Base-by-base conservation (phyloP, 495 filamentous ascomycete genomes). In the Aspergillus olivimuriae region DNA sequence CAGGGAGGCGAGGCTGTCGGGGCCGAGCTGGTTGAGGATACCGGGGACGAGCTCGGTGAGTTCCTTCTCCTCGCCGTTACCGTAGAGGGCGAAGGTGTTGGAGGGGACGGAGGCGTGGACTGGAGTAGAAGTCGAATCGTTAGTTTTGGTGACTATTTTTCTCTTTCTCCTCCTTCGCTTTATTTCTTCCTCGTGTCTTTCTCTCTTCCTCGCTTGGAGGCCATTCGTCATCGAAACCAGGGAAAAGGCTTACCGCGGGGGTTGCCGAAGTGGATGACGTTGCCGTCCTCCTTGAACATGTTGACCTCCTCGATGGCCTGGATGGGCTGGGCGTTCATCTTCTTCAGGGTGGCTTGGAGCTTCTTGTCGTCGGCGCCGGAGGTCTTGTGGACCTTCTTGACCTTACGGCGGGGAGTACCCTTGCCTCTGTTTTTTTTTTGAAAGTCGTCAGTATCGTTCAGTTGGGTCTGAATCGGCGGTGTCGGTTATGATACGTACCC, bases 221-320 rank as follows among this genome's bases (percentile, higher is more conserved):
- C n/a, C n/a, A n/a, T n/a, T n/a, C 15, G 35, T 41, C 2, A 30
- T 17, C 35, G 41, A 24, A 34, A 9, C 4, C 10, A 19, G 15
- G 9, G 36, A 11, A 19, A 41, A 19, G 17, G 74, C 75, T 56
- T 68, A 97, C 92, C 92, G 74, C 95, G 96, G 41, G 92, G 92
- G 52, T 86, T 86, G 58, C 87, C 81, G 67, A 98, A 98, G 80
- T 98, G 92, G 65, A 98, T 97, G 68, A 98, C 92, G 70, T 98
- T 98, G 57, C 92, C 92, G 60, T 98, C 92, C 67, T 86, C 84
- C 81, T 97, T 98, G 83, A 97, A 97, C 94, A 97, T 98, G 81
- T 98, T 98, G 63, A 98, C 92, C 75, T 98, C 92, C 81, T 98
- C 92, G 57, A 98, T 97, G 44, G 84, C 87, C 77, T 95, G 90